Evolutionary conservation across 208 protist species (phyloP).

Genomic region (Trypanosoma congolense): DNA sequence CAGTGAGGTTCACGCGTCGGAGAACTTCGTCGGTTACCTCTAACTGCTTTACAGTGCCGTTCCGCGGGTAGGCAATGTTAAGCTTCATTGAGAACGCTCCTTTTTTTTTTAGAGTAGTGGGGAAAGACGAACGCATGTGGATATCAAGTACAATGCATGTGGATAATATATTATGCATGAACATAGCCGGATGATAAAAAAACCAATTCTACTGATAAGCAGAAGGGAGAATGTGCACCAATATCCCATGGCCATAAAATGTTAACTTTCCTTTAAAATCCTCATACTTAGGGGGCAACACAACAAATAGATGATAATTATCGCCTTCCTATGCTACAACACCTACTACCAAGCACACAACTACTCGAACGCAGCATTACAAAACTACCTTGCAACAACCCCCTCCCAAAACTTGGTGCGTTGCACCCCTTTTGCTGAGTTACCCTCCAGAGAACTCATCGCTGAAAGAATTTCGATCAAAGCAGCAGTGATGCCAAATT

Average conservation of each 20-base stretch:
- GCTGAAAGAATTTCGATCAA: conserved; percentile 90
- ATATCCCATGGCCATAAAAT: conserved; percentile 7
- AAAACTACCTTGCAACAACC: conserved; percentile 40
- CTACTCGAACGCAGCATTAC: neutral
- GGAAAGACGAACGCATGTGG: conserved; percentile 17
- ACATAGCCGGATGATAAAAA: too few species aligned
- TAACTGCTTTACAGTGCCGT: conserved; percentile 85
- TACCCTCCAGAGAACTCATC: conserved; percentile 88
- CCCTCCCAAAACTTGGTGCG: conserved; percentile 85
- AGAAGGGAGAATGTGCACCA: neutral
- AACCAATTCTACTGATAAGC: too few species aligned
- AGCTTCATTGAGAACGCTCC: conserved; percentile 64
- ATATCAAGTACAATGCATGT: neutral
- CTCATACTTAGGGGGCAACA: conserved; percentile 3
- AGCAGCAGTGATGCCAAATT: conserved; percentile 85
- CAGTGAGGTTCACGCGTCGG: conserved; percentile 70
- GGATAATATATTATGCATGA: too few species aligned
- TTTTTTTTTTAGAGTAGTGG: conserved; percentile 2
- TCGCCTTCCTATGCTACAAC: conserved; percentile 14
- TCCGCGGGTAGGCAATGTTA: conserved; percentile 84
- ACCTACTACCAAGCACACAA: neutral
- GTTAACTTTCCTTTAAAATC: too few species aligned
- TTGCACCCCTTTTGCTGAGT: conserved; percentile 69
- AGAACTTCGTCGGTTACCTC: conserved; percentile 76
- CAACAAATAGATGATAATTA: neutral